A percentile compares a stretch with the other conserved stretches of the same genome.
Evolutionary conservation across 73 alveolate species (phyloP).

Genomic region (Urostyla sp.): DNA sequence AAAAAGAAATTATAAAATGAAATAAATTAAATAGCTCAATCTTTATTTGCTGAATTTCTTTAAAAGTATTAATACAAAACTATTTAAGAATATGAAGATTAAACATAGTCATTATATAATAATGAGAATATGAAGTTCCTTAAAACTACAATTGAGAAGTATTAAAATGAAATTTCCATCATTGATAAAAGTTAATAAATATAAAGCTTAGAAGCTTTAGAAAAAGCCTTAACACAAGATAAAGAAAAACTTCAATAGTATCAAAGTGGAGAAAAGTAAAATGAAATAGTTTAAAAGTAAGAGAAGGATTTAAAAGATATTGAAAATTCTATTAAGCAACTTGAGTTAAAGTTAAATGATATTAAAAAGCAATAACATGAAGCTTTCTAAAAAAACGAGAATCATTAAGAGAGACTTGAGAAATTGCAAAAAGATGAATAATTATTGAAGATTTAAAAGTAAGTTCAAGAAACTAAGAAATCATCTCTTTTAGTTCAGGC

Average conservation of each 20-base stretch:
- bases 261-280: slow-evolving; percentile 58
- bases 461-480: slow-evolving; percentile 64
- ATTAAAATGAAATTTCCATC: slow-evolving; percentile 49
- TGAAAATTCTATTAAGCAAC: slow-evolving; percentile 47
- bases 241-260: slow-evolving; percentile 59
- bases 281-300: slow-evolving; percentile 63
- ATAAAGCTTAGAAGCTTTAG: slow-evolving; percentile 33
- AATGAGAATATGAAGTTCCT: slow-evolving; percentile 29
- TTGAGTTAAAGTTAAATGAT: slow-evolving; percentile 63
- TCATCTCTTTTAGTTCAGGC: slow-evolving; percentile 25
- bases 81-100: slow-evolving; percentile 28
- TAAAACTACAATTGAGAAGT: background rate
- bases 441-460: slow-evolving; percentile 65
- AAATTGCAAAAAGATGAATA: slow-evolving; percentile 66
- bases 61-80: background rate
- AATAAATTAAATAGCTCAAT: too few species aligned
- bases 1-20: slow-evolving; percentile 40
- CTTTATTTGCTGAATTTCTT: background rate
- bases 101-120: background rate
- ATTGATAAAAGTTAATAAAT: background rate
- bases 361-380: slow-evolving; percentile 39
- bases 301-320: slow-evolving; percentile 67
- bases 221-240: slow-evolving; percentile 16
- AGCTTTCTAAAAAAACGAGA: slow-evolving; percentile 65
- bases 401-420: slow-evolving; percentile 58